Conservation (phyloP, 2,329 filamentous ascomycete genomes). For the Sphaerulina populicola region DNA sequence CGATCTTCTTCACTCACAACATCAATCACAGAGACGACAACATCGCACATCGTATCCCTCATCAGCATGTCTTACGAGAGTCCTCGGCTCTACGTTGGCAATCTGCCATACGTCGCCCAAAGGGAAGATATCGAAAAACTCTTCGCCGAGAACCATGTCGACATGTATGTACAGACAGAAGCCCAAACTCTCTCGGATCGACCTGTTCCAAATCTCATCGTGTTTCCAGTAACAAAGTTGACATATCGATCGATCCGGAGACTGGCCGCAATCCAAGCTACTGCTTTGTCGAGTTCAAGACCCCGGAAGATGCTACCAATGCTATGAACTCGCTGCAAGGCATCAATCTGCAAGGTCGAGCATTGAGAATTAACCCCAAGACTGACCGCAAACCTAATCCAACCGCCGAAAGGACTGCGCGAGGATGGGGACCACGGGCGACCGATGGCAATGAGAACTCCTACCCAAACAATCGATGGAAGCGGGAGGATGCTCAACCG, state of each 20-base stretch:
- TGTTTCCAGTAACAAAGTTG: conserved; percentile 47
- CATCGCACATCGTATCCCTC: background rate
- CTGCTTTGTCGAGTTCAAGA: conserved; percentile 62
- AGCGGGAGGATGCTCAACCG: conserved; percentile 34
- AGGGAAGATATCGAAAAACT: conserved; percentile 43
- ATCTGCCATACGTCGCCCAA: conserved; percentile 49
- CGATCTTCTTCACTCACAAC: background rate
- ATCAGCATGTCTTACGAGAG: conserved; percentile 1
- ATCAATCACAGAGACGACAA: background rate
- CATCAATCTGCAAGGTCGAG: conserved; percentile 48
- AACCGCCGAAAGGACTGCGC: background rate
- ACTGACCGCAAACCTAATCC: conserved; percentile 12
- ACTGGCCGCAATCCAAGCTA: conserved; percentile 63
- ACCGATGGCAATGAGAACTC: conserved; percentile 3
- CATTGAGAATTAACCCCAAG: conserved; percentile 51
- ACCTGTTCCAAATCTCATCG: background rate
- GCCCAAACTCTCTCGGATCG: too few relatives aligned
- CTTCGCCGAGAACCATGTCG: conserved; percentile 37
- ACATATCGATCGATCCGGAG: conserved; percentile 61
- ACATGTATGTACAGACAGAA: conserved; percentile 24
- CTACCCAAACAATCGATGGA: conserved; percentile 37
- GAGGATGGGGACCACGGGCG: conserved; percentile 1
- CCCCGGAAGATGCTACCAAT: conserved; percentile 48
- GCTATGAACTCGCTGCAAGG: conserved; percentile 53
- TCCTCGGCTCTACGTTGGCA: conserved; percentile 44